Evolutionary conservation across 176 grass and related monocot species (phyloP).

Genomic region (Hyparrhenia diplandra): DNA sequence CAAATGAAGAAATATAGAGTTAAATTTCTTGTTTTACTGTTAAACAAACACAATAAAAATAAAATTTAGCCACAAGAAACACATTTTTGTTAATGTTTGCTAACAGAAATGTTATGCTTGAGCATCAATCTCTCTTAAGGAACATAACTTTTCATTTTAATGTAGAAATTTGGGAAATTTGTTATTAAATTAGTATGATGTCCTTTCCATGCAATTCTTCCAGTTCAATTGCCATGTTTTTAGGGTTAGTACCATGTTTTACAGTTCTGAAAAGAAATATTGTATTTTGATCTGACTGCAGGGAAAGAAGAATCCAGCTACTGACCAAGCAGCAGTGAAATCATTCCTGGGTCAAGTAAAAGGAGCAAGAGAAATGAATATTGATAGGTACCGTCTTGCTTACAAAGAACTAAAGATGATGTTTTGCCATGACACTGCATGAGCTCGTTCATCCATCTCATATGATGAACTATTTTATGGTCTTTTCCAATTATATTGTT

Average conservation of each 20-base stretch:
- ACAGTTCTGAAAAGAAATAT: not conserved
- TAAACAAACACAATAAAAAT: not conserved
- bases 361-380: conserved; percentile 66
- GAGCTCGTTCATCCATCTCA: conserved; percentile 3
- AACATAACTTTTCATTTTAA: not conserved
- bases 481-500: not conserved
- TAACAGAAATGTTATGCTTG: not conserved
- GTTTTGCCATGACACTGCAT: not conserved
- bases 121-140: not conserved
- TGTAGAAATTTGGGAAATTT: not conserved
- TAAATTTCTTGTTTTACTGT: not conserved
- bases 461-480: not conserved
- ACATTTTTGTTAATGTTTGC: not conserved
- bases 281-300: conserved; percentile 40
- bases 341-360: conserved; percentile 67
- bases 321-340: conserved; percentile 58
- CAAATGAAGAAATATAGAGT: not conserved
- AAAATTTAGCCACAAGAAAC: not conserved
- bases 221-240: not conserved
- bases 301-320: conserved; percentile 96
- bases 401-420: not conserved
- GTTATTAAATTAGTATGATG: not conserved
- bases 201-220: not conserved
- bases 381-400: conserved; percentile 63
- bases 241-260: not conserved